Evolutionary conservation across 1,139 yeast species (phyloP).

Genomic region (Taiozyma onychis): DNA sequence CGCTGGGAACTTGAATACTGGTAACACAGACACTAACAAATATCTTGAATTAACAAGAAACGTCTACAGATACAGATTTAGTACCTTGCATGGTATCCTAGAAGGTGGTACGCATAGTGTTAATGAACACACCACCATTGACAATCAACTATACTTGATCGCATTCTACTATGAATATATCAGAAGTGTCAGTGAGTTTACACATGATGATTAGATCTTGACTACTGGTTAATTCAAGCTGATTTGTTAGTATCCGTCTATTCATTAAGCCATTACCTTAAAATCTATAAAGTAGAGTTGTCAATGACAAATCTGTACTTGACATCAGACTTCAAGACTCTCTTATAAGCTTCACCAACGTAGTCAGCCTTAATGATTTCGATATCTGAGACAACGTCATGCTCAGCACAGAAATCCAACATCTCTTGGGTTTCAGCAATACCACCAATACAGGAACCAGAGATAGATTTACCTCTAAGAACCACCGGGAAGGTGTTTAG

Average conservation of each 20-base stretch:
- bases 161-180: slow-evolving; percentile 47
- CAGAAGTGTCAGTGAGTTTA: slow-evolving; percentile 12
- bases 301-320: background rate
- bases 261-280: background rate
- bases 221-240: background rate
- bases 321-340: background rate
- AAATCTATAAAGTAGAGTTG: background rate
- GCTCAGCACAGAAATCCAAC: background rate
- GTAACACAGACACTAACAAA: slow-evolving; percentile 58
- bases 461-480: background rate
- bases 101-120: slow-evolving; percentile 38
- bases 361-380: background rate
- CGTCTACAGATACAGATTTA: slow-evolving; percentile 43
- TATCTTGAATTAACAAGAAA: slow-evolving; percentile 54
- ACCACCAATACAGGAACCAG: background rate
- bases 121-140: slow-evolving; percentile 43
- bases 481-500: background rate
- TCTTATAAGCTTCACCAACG: background rate
- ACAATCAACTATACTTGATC: slow-evolving; percentile 43
- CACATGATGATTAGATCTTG: background rate
- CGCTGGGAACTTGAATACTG: slow-evolving; percentile 49
- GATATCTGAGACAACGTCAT: background rate
- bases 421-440: background rate
- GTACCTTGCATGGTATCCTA: slow-evolving; percentile 8
- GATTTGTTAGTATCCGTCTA: background rate